A percentile compares a stretch with the other conserved stretches of the same genome.
Evolutionary conservation across 352 stramenopile genomes (phyloP).

Genomic region (Phytophthora brassicae): DNA sequence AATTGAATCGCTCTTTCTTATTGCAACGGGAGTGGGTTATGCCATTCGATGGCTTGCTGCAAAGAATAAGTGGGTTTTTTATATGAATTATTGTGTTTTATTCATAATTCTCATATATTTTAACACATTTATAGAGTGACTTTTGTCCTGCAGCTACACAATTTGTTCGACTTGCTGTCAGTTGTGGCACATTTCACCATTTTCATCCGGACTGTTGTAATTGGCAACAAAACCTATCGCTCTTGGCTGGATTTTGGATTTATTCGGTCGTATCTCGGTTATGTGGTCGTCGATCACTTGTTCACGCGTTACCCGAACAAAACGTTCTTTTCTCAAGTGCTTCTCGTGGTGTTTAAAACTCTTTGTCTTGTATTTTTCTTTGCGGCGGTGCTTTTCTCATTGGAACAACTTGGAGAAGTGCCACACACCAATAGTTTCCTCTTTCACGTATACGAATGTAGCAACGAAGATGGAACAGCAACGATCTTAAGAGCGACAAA

Average conservation of each 20-base stretch:
- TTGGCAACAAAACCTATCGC: conserved; percentile 47
- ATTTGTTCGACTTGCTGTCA: conserved; percentile 81
- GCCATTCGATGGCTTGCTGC: conserved; percentile 73
- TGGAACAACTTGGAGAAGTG: conserved; percentile 83
- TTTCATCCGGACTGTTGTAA: conserved; percentile 68
- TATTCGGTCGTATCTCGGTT: conserved; percentile 81
- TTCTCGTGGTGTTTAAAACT: conserved; percentile 78
- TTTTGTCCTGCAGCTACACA: conserved; percentile 65
- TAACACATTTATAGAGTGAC: conserved; percentile 40
- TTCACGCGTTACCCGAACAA: conserved; percentile 77
- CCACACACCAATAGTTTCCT: conserved; percentile 82
- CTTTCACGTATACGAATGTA: conserved; percentile 86
- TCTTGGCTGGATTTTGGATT: conserved; percentile 90
- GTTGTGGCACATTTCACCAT: conserved; percentile 83
- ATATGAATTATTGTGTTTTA: conserved; percentile 3
- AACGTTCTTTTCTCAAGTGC: conserved; percentile 76
- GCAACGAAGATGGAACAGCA: conserved; percentile 42
- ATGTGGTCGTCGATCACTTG: conserved; percentile 75
- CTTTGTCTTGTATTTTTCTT: conserved; percentile 83
- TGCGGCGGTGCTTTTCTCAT: conserved; percentile 78
- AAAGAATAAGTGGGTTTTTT: conserved; percentile 73
- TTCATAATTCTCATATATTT: background rate
- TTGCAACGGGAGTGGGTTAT: conserved; percentile 72
- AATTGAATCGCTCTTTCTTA: conserved; percentile 75
- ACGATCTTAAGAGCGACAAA: conserved; percentile 57